phyloP scores from a whole-genome alignment of 2,329 filamentous ascomycete genomes.

The Penicillium sp. region DNA sequence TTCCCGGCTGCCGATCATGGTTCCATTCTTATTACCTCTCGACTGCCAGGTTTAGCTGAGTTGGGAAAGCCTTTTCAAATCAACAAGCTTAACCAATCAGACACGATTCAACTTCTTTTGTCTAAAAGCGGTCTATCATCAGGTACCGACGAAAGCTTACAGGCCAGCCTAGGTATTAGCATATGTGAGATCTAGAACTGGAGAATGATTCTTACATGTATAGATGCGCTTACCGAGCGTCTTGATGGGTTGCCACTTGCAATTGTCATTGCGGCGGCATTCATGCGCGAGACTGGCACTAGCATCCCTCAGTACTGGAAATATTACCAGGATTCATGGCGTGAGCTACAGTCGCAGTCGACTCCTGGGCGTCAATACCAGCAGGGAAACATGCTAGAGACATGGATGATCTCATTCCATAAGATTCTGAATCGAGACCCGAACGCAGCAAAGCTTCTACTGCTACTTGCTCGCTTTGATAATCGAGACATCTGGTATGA shows the following conservation, averaged over 20 bases:
- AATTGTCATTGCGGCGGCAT: conserved; percentile 47
- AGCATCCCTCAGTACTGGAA: conserved; percentile 42
- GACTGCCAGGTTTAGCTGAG: conserved; percentile 31
- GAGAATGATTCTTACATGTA: conserved; percentile 9
- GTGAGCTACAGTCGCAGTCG: conserved; percentile 16
- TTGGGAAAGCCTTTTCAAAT: conserved; percentile 35
- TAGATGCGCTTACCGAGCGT: conserved; percentile 31
- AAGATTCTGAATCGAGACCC: conserved; percentile 35
- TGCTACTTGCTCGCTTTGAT: conserved; percentile 46
- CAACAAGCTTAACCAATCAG: conserved; percentile 27
- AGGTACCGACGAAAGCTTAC: neutral
- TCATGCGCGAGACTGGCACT: conserved; percentile 40
- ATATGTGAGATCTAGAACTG: neutral
- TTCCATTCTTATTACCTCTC: conserved; percentile 44
- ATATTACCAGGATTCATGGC: conserved; percentile 43
- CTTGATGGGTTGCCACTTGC: conserved; percentile 50
- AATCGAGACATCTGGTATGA: conserved; percentile 49
- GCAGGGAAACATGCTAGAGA: conserved; percentile 31
- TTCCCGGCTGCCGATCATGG: conserved; percentile 39
- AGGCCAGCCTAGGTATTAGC: too few species aligned
- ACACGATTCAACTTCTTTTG: conserved; percentile 14
- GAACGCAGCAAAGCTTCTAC: conserved; percentile 36
- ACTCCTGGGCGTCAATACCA: conserved; percentile 20
- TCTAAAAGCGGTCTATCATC: conserved; percentile 10
- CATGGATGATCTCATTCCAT: conserved; percentile 40